Evolutionary conservation across 1,284 basidiomycete species (phyloP), one percentile per base, ranked within the genome.

Genomic region (Sanguinoderma infundibulare): DNA sequence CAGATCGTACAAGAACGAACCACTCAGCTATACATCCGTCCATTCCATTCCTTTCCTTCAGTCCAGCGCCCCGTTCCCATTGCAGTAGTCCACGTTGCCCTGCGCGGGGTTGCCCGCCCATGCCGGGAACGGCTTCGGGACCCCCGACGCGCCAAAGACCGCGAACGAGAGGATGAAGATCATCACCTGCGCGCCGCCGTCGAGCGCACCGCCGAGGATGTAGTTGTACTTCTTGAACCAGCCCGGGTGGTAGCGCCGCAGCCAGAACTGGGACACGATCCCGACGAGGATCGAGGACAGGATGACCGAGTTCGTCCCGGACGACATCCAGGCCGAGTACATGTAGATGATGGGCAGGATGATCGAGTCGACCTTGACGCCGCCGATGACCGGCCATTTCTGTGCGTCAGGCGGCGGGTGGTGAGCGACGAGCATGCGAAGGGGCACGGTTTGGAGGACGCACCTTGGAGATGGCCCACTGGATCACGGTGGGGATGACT

Each of bases 101-200:
- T 66, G 66, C 1, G 70, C 75, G 3, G 85, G 83, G 71, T 85
- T 87, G 26, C 84, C 84, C 5, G 79, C 80, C 85, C 84, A 87
- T 76, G 67, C 55, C 4, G 86, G 86, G 79, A 89, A 88, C 2
- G 81, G 81, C 54, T 73, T 75, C 52, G 76, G 69, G 17, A 69
- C 71, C 9, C 87, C 87, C 3, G 82, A 81, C 20, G 86, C 87
- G 39, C 88, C 87, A 68, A 87, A 89, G 34, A 90, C 87, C 9
- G 87, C 86, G 70, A 90, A 89, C 5, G 85, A 87, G 8, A 89
- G 76, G 32, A 90, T 78, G 69, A 90, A 89, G 32, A 87, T 81
- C 80, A 89, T 86, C 50, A 87, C 78, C 68, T 90, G 86, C 7
- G 86, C 83, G 15, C 88, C 89, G 38, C 88, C 89, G 67, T 90